Base-by-base conservation (phyloP, 345 rosid species). In the Salix dunnii region DNA sequence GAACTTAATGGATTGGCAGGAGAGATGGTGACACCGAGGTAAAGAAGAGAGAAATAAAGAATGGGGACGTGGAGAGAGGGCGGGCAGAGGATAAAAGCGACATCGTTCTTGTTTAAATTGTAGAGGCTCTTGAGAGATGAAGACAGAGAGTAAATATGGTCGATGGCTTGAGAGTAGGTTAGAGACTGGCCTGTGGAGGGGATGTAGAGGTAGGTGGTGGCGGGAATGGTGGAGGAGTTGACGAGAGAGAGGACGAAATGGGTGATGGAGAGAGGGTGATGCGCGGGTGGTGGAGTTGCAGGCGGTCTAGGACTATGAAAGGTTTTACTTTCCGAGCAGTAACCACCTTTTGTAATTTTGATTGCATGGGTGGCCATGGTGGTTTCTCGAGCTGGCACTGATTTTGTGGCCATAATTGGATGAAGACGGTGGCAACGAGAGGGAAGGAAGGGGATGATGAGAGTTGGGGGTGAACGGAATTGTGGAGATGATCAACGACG, bases 1-100 rank as follows among this genome's bases (percentile, higher is more conserved):
- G 97, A 92, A 68, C 88, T 64, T 70, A 88, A 79, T 7, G 97
- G 95, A 46, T 91, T 94, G 70, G 92, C 84, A n/a, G 98, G 97
- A 31, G 94, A 91, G 73, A 92, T 1, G 68, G 89, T 78, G 46
- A 94, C 87, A n/a, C 97, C 97, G n/a, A 92, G 73, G 13, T 88
- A 87, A 85, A 94, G 79, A 43, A 94, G 90, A 49, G 97, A 82
- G 58, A 91, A 87, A 88, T 89, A 89, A 68, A 94, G 63, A 40
- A 90, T 76, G 3, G 97, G 99, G 33, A 92, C 73, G 7, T 84
- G 83, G 36, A 89, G 49, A 27, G 97, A 91, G 23, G 90, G 48
- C 6, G 97, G 93, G 55, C 84, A 83, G 74, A 94, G 84, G 71
- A 92, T 77, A 55, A 89, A 89, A 21, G 95, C 94, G 48, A 85